A percentile compares a stretch with the other conserved stretches of the same genome.
Conservation (phyloP, 2,329 filamentous ascomycete genomes). For the Davidsoniella eucalypti region DNA sequence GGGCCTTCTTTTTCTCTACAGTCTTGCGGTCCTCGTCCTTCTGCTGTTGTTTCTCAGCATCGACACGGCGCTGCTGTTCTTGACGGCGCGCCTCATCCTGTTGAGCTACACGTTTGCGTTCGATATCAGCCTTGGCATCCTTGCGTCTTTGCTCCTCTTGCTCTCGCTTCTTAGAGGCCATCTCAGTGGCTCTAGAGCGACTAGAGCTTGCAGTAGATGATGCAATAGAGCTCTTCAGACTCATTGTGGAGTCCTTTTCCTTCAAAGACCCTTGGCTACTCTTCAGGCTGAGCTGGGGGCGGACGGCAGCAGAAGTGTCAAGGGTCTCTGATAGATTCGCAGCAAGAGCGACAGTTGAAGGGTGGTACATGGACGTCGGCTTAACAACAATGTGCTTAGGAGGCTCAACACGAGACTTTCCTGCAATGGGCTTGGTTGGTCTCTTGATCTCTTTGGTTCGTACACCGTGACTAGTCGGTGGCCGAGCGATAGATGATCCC, state of each 20-base stretch:
- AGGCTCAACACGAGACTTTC: constrained; percentile 49
- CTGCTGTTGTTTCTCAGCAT: constrained; percentile 45
- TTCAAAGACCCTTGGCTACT: constrained; percentile 51
- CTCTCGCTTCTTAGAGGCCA: constrained; percentile 69
- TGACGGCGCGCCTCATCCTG: constrained; percentile 46
- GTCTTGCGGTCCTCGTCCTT: constrained; percentile 44
- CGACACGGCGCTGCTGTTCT: constrained; percentile 35
- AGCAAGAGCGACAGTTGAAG: constrained; percentile 39
- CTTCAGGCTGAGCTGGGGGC: constrained; percentile 40
- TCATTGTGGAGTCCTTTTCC: constrained; percentile 35
- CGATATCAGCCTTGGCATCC: constrained; percentile 68
- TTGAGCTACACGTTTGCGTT: constrained; percentile 53
- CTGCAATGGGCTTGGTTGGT: constrained; percentile 43
- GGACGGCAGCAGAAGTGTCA: constrained; percentile 20
- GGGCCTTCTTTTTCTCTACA: constrained; percentile 46
- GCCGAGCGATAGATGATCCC: constrained; percentile 5
- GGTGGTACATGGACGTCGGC: constrained; percentile 45
- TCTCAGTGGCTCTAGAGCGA: constrained; percentile 54
- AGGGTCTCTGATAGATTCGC: constrained; percentile 42
- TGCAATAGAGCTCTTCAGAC: constrained; percentile 43
- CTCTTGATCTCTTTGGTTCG: constrained; percentile 36
- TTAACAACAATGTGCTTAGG: constrained; percentile 55
- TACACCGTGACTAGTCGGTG: constrained; percentile 6
- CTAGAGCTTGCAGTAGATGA: constrained; percentile 32
- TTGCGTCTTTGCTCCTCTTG: constrained; percentile 68